Base-by-base conservation (phyloP, 495 filamentous ascomycete genomes). In the Penicillium macrosclerotiorum region DNA sequence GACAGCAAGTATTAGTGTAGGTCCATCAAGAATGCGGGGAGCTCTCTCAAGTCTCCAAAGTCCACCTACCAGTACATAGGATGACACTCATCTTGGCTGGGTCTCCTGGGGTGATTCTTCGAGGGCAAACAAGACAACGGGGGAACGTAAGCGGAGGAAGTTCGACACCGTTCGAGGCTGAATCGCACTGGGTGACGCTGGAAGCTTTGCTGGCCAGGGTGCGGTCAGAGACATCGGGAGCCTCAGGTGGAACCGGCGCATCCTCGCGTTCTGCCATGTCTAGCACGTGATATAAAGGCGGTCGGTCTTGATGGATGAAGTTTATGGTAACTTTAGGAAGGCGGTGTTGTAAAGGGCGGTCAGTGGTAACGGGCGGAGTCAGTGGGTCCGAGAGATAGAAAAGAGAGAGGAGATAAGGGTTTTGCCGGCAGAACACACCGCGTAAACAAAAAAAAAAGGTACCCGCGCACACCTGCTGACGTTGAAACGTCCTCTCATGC, bases 11-110 rank as follows among this genome's bases (percentile, higher is more conserved):
- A 62, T 72, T 44, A 68, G 62, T 32, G 47, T 43, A 39, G 43
- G 58, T 46, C 52, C 57, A 9, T 18, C 55, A 50, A 40, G 41
- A 62, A 60, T 59, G 55, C 47, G 55, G 52, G 59, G 49, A 51
- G 46, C 31, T 51, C n/a, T 23, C 5, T 24, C 11, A 35, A 22
- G 18, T 36, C 16, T 9, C 3, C 9, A 31, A 23, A 19, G 44
- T 16, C 19, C n/a, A 65, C 80, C 61, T 72, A 90, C 88, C 88
- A 55, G 88, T 93, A 59, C 86, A 90, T 36, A 93, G 81, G 61
- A 93, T 91, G 50, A 93, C 88, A 49, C 87, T 90, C 88, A 93
- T 93, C 17, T 42, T 72, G 49, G 18, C 30, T 29, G 6, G 6
- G 6, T 29, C 25, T 29, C 12, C 25, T 6, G 25, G 12, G 34